These are phyloP conservation scores for Lactarius hengduanensis DNA, from an alignment of 768 basidiomycete species.

Conservation along the genomic window DNA sequence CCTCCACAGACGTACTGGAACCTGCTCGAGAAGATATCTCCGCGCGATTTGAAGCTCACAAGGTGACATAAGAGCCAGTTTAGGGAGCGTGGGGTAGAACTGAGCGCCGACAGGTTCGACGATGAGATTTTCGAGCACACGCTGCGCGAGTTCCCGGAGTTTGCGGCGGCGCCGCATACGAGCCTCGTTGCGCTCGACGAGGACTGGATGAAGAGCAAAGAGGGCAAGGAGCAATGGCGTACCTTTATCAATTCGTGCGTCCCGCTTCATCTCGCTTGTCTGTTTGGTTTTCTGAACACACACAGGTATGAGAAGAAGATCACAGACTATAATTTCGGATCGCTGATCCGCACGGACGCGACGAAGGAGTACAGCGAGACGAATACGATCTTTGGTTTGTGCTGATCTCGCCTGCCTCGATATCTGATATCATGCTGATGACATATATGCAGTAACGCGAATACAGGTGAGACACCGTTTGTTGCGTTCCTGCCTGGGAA, in stretches of 20 bases:
- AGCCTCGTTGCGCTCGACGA: constrained; percentile 69
- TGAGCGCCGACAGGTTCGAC: constrained; percentile 53
- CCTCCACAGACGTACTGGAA: constrained; percentile 86
- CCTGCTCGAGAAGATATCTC: constrained; percentile 76
- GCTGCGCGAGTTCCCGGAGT: constrained; percentile 79
- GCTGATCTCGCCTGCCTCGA: not conserved
- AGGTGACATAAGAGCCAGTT: constrained; percentile 46
- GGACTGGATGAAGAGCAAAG: constrained; percentile 85
- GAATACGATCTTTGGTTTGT: constrained; percentile 91
- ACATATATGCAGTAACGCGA: constrained; percentile 50
- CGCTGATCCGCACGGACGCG: constrained; percentile 81
- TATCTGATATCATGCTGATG: constrained; percentile 11
- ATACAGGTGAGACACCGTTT: constrained; percentile 53
- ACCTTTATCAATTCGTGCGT: constrained; percentile 75
- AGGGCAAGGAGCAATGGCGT: constrained; percentile 90
- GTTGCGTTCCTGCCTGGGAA: not conserved
- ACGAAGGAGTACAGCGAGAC: constrained; percentile 81
- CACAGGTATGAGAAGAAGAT: constrained; percentile 84
- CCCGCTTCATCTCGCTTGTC: not conserved
- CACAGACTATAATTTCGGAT: constrained; percentile 96
- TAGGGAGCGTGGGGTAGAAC: not conserved
- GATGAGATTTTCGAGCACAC: constrained; percentile 88
- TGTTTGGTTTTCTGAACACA: not conserved
- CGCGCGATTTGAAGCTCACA: constrained; percentile 75
- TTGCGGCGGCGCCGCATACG: constrained; percentile 39